Conservation (phyloP, 768 basidiomycete genomes). For the Collybiopsis luxurians region DNA sequence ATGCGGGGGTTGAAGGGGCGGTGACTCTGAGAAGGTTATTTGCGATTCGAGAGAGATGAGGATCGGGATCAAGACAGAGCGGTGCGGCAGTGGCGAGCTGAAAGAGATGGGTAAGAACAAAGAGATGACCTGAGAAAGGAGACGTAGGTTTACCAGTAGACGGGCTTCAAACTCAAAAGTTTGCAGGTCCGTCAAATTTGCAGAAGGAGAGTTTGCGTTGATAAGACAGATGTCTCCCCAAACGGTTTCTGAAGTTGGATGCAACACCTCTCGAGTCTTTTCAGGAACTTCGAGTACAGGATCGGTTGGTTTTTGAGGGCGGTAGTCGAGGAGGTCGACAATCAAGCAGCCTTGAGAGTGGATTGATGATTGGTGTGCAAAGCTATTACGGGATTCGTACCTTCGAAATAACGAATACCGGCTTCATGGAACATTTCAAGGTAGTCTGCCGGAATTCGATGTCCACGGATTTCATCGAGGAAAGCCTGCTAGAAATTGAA, state of each 20-base stretch:
- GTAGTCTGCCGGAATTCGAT: conserved; percentile 84
- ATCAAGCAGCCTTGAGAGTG: conserved; percentile 69
- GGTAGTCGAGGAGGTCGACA: conserved; percentile 79
- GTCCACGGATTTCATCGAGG: conserved; percentile 78
- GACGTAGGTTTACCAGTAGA: conserved; percentile 53
- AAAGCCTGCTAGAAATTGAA: too few relatives aligned
- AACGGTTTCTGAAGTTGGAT: conserved; percentile 73
- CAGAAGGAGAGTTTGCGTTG: conserved; percentile 54
- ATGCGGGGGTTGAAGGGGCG: conserved; percentile 66
- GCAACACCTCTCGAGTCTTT: conserved; percentile 69
- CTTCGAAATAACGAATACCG: conserved; percentile 80
- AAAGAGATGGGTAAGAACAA: conserved; percentile 9
- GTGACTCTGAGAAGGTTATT: conserved; percentile 75
- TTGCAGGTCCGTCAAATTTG: conserved; percentile 68
- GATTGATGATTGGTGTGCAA: conserved; percentile 3
- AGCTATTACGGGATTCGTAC: conserved; percentile 32
- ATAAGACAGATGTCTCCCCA: conserved; percentile 78
- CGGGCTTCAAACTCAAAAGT: conserved; percentile 73
- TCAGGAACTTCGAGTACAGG: conserved; percentile 57
- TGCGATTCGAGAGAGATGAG: conserved; percentile 70
- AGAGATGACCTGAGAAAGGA: background rate
- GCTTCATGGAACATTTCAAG: conserved; percentile 75
- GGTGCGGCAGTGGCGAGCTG: conserved; percentile 75
- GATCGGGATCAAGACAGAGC: conserved; percentile 78
- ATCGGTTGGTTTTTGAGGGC: conserved; percentile 57